Base-by-base conservation (phyloP, 1,284 basidiomycete genomes). In the Phylloboletellus chloephorus region DNA sequence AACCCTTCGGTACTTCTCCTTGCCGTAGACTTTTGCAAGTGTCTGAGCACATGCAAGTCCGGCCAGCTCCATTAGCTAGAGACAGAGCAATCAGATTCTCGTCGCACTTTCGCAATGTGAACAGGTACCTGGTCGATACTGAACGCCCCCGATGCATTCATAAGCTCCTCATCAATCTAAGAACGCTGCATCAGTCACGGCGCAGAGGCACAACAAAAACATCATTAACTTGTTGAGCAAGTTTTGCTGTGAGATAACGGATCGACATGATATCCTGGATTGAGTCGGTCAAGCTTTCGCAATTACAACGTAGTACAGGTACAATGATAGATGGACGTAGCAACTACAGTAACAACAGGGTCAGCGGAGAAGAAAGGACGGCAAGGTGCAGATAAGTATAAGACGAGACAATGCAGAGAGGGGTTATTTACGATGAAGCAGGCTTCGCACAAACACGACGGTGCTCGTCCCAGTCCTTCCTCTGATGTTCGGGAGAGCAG, bases 51-150 rank as follows among this genome's bases (percentile, higher is more conserved):
- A 97, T 0, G 95, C 85, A 11, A 98, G 70, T 0, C 96, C 96
- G n/a, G 96, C 96, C 3, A 99, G 77, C 60, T 99, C 95, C 94
- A 98, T 98, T 20, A 99, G 70, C 88, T 96, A 48, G 16, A 37
- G 20, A 13, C 37, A 43, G 19, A 26, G 26, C 31, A 38, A 26
- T 45, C 33, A 48, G 33, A 13, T 8, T 34, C 21, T 23, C 13
- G 25, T 26, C 13, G 9, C 31, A 10, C 23, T 26, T 16, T 19
- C 17, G 17, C 9, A 19, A 31, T 29, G 25, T 7, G 13, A 46
- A 15, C 21, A 7, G 34, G 25, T 38, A 83, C 89, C 75, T 95
- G 92, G 56, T 95, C 91, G 28, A 97, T 68, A 53, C 87, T 90
- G 71, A 93, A 97, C 3, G 89, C 89, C 1, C 91, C 90, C 8